Base-by-base conservation (phyloP, 345 rosid species). In the Salix udensis region DNA sequence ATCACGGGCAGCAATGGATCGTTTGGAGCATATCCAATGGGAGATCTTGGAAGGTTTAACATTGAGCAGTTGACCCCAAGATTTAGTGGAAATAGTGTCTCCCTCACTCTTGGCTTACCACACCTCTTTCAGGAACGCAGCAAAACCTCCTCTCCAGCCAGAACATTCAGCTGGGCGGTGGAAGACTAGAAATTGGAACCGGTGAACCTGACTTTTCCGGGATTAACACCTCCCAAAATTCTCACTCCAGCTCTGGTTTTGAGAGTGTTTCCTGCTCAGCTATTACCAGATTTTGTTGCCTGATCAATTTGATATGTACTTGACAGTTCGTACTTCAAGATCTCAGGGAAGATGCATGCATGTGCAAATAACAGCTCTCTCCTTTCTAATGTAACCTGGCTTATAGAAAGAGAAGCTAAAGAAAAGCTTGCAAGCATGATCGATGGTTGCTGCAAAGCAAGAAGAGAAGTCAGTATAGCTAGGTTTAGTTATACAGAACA, bases 81-180 rank as follows among this genome's bases (percentile, higher is more conserved):
- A 55, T 85, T 86, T 74, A 77, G 70, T 52, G 88, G 90, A 42
- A 88, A 86, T 26, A 67, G 87, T 62, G 88, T 89, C 60, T 90
- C 94, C 2, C 91, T 92, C 48, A 88, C 90, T 52, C 93, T 90
- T 39, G 93, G 94, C 18, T 86, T 89, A 42, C 93, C 93, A 13
- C 82, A 86, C 34, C 86, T 2, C 70, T 85, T 6, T 82, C 87
- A 4, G 85, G 82, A 55, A 75, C 79, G 67, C 88, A 86, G 24
- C 91, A 79, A 19, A 81, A 68, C 79, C 81, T 79, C 79, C 75
- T 87, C 31, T 67, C 86, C 13, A 75, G 65, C 85, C 92, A 83
- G 72, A 79, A 74, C 74, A 83, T 83, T 64, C 88, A 80, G 67
- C 12, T 89, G 46, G 92, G 28, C 1, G 62, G 88, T 40, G 83